phyloP scores from a whole-genome alignment of 2,329 filamentous ascomycete genomes.

The Rhynchosporium secalis region DNA sequence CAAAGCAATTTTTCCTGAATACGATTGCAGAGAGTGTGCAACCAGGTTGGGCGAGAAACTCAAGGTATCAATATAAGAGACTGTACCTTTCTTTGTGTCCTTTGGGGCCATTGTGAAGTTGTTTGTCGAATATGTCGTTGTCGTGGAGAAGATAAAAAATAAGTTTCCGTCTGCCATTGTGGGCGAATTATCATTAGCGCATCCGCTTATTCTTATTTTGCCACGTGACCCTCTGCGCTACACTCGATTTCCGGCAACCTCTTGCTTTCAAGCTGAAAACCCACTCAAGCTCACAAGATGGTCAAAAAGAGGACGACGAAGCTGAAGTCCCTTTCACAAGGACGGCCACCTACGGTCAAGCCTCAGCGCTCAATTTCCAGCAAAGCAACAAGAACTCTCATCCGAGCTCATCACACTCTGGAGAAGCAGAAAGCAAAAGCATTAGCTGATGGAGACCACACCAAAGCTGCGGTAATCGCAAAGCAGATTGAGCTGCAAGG shows the following conservation, averaged over 20 bases:
- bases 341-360: constrained; percentile 55
- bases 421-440: constrained; percentile 63
- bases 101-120: constrained; percentile 39
- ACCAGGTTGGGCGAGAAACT: constrained; percentile 19
- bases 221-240: constrained; percentile 10
- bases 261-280: background rate
- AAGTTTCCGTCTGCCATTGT: background rate
- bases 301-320: constrained; percentile 46
- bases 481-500: constrained; percentile 58
- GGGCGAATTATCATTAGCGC: constrained; percentile 12
- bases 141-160: constrained; percentile 13
- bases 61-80: constrained; percentile 31
- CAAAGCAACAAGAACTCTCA: constrained; percentile 63
- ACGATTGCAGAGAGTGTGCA: constrained; percentile 26
- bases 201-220: constrained; percentile 10
- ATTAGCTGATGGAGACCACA: constrained; percentile 52
- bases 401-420: constrained; percentile 65
- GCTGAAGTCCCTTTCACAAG: constrained; percentile 50
- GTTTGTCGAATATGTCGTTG: constrained; percentile 30
- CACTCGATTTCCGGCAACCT: background rate
- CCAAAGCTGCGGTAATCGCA: constrained; percentile 48
- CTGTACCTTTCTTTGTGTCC: constrained; percentile 42
- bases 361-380: constrained; percentile 60
- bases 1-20: constrained; percentile 28
- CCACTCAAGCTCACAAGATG: constrained; percentile 42